Percentiles rank a stretch among this genome's conserved stretches.
Evolutionary conservation across 1,139 yeast genomes (phyloP).

Genomic region (Sporopachydermia cereana): DNA sequence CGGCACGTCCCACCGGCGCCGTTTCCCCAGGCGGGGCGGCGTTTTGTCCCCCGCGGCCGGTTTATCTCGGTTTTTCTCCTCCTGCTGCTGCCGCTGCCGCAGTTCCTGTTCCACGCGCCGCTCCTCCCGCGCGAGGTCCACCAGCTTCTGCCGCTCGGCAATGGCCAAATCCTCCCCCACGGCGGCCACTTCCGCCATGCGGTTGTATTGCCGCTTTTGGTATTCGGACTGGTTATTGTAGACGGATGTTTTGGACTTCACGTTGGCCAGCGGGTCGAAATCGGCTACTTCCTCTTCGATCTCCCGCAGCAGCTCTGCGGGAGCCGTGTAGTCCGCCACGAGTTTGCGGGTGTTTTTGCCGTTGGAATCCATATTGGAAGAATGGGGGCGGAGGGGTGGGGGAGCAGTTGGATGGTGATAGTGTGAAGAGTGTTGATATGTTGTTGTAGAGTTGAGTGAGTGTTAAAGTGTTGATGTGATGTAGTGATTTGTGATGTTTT

Average conservation of each 20-base stretch:
- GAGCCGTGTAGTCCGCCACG: slow-evolving; percentile 21
- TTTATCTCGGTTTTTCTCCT: slow-evolving; percentile 9
- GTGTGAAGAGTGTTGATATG: too few relatives aligned
- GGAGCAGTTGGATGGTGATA: too few relatives aligned
- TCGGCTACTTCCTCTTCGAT: slow-evolving; percentile 25
- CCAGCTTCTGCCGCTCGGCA: slow-evolving; percentile 12
- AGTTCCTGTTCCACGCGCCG: slow-evolving; percentile 16
- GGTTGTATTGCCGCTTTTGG: slow-evolving; percentile 29
- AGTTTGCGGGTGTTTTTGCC: background rate
- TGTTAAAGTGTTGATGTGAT: too few relatives aligned
- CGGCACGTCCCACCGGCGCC: slow-evolving; percentile 23
- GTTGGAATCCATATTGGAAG: too few relatives aligned
- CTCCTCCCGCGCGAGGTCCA: slow-evolving; percentile 24
- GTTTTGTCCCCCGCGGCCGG: slow-evolving; percentile 15
- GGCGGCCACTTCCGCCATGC: slow-evolving; percentile 21
- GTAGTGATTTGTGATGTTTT: too few relatives aligned
- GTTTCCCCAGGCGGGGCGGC: slow-evolving; percentile 18
- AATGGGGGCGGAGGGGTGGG: too few relatives aligned
- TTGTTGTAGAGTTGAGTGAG: too few relatives aligned
- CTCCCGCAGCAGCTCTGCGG: slow-evolving; percentile 23
- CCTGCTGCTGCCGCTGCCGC: slow-evolving; percentile 10
- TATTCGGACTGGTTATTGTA: slow-evolving; percentile 30
- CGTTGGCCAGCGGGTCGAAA: slow-evolving; percentile 26
- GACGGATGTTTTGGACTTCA: slow-evolving; percentile 21
- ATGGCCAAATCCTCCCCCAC: slow-evolving; percentile 13